A percentile compares a stretch with the other conserved stretches of the same genome.
Conservation (phyloP, 306 rosid genomes). For the Hippophae rhamnoides region DNA sequence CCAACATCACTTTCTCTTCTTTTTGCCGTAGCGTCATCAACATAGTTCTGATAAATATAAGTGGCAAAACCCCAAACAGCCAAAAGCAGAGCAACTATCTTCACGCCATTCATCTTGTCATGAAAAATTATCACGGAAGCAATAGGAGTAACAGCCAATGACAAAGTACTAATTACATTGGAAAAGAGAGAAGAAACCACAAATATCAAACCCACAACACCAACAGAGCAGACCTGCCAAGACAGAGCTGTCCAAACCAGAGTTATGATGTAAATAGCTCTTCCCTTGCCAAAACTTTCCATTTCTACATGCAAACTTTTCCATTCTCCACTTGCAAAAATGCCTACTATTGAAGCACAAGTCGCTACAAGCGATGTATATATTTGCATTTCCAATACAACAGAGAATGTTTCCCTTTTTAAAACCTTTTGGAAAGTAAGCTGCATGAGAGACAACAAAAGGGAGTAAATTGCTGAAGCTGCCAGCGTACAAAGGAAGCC, state of each 20-base stretch:
- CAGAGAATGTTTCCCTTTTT: conserved; percentile 68
- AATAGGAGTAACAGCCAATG: conserved; percentile 79
- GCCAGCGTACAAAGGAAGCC: conserved; percentile 72
- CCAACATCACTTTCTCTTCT: conserved; percentile 12
- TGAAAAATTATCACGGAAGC: conserved; percentile 68
- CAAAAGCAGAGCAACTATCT: conserved; percentile 75
- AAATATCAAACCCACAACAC: conserved; percentile 80
- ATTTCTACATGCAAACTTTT: conserved; percentile 57
- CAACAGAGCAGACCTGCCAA: conserved; percentile 89
- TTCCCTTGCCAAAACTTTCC: conserved; percentile 47
- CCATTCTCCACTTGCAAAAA: conserved; percentile 82
- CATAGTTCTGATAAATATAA: conserved; percentile 71
- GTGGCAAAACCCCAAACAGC: conserved; percentile 79
- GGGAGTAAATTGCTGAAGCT: conserved; percentile 78
- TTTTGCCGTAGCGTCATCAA: conserved; percentile 52
- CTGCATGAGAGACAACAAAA: conserved; percentile 80
- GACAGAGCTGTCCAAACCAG: conserved; percentile 70
- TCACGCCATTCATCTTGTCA: conserved; percentile 78
- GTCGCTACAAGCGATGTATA: conserved; percentile 68
- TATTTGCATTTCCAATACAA: conserved; percentile 88
- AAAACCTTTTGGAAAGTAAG: conserved; percentile 69
- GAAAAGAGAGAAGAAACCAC: conserved; percentile 84
- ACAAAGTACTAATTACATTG: conserved; percentile 76
- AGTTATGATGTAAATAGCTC: conserved; percentile 54
- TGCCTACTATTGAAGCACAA: conserved; percentile 49